Conservation (phyloP, 768 basidiomycete species). For the Asterophora parasitica region DNA sequence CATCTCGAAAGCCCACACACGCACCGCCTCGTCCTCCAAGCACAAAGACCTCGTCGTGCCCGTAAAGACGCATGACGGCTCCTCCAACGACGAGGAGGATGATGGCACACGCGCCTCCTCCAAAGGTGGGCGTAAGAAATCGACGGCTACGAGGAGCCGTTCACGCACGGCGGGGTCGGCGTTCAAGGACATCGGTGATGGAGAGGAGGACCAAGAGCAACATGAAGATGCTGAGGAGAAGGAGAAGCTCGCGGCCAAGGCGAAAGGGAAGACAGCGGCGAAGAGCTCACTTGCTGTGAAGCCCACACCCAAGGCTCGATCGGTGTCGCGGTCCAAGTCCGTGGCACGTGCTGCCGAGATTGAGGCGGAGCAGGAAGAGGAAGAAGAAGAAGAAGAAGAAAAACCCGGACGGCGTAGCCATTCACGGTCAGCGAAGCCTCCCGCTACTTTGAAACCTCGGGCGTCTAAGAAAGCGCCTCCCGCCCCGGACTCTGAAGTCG, state of each 20-base stretch:
- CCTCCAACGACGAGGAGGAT: no score
- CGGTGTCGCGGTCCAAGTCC: slow-evolving; percentile 1
- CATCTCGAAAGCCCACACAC: slow-evolving; percentile 22
- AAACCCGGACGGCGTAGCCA: slow-evolving; percentile 8
- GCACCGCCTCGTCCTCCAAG: slow-evolving; percentile 25
- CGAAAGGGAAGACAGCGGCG: slow-evolving; percentile 16
- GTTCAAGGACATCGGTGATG: no score
- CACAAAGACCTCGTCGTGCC: slow-evolving; percentile 33
- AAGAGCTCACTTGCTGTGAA: slow-evolving; percentile 9
- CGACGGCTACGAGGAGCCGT: no score
- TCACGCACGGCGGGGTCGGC: no score
- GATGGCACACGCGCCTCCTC: no score
- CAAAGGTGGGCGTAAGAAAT: no score
- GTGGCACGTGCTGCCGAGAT: no score
- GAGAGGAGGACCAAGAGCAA: slow-evolving; percentile 6
- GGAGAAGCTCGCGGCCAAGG: slow-evolving; percentile 8
- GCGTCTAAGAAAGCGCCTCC: no score
- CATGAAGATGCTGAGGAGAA: slow-evolving; percentile 17
- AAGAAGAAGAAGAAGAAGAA: slow-evolving; percentile 7
- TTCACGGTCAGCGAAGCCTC: no score
- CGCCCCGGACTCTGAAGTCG: slow-evolving; percentile 19
- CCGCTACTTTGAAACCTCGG: no score
- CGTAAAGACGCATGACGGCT: slow-evolving; percentile 36
- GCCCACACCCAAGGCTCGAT: slow-evolving; percentile 4
- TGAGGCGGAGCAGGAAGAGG: slow-evolving; percentile 12